A percentile compares a stretch with the other conserved stretches of the same genome.
Conservation (phyloP, 1,284 basidiomycete genomes). For the Pseudozyma thailandica region DNA sequence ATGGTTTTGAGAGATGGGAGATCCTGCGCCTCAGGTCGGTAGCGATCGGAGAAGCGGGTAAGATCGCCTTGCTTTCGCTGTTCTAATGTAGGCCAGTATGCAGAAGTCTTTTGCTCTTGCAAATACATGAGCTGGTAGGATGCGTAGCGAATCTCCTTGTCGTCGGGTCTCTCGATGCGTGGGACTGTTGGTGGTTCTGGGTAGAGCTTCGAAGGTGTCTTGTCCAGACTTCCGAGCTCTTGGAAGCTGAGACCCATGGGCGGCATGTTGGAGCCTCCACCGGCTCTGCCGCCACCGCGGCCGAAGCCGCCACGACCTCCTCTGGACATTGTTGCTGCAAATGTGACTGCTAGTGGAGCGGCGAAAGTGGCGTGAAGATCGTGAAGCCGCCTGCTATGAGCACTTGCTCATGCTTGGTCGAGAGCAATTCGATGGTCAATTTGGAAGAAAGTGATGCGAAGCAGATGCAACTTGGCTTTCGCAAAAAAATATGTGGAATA, state of each 20-base stretch:
- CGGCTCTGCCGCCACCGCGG: constrained; percentile 43
- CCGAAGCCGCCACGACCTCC: constrained; percentile 50
- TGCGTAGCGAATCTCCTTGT: constrained; percentile 49
- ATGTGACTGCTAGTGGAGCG: not conserved
- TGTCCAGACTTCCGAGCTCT: constrained; percentile 47
- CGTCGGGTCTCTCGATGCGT: constrained; percentile 42
- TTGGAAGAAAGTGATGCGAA: not conserved
- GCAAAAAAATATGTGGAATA: not conserved
- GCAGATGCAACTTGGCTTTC: not conserved
- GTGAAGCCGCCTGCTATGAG: not conserved
- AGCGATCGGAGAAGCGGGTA: constrained; percentile 59
- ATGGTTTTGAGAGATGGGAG: constrained; percentile 51
- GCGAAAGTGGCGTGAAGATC: too few relatives aligned
- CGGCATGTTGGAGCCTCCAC: constrained; percentile 37
- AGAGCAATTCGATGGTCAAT: too few relatives aligned
- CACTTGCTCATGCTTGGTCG: not conserved
- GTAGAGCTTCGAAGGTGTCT: constrained; percentile 53
- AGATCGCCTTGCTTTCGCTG: constrained; percentile 52
- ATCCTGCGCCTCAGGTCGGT: constrained; percentile 52
- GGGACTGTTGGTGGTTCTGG: constrained; percentile 36
- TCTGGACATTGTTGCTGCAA: constrained; percentile 22
- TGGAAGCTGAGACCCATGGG: constrained; percentile 50
- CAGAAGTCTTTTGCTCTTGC: constrained; percentile 49
- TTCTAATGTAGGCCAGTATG: constrained; percentile 49
- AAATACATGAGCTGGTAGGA: constrained; percentile 52